A percentile compares a stretch with the other conserved stretches of the same genome.
These are phyloP conservation scores for Rhamnella rubrinervis DNA, from an alignment of 331 rosid genomes.

Conservation along the genomic window DNA sequence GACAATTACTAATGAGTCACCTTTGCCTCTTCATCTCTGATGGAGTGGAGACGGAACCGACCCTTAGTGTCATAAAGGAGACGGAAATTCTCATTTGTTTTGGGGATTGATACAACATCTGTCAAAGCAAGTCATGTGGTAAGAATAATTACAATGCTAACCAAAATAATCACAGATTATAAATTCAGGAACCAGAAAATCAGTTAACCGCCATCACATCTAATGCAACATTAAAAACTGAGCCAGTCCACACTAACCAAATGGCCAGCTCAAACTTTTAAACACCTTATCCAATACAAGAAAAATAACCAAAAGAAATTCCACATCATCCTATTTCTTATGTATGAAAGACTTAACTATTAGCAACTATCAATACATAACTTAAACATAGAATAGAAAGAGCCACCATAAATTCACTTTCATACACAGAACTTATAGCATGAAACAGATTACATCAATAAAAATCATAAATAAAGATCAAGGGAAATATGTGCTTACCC, in stretches of 20 bases:
- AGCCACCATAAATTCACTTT: no score
- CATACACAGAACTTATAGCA: neutral
- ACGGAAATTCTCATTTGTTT: constrained; percentile 48
- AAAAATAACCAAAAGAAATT: no score
- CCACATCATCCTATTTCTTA: no score
- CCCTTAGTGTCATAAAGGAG: constrained; percentile 52
- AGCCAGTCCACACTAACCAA: neutral
- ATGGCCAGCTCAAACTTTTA: neutral
- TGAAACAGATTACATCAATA: neutral
- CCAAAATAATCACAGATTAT: neutral
- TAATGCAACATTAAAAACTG: neutral
- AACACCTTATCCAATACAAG: no score
- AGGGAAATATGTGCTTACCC: constrained; percentile 29
- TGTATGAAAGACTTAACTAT: no score
- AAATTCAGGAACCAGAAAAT: neutral
- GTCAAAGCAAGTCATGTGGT: neutral
- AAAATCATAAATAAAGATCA: neutral
- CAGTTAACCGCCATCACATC: neutral
- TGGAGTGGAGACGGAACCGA: constrained; percentile 44
- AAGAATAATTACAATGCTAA: neutral
- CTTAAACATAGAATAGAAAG: no score
- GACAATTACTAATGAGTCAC: constrained; percentile 4
- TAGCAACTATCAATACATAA: no score
- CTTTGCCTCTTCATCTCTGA: constrained; percentile 50
- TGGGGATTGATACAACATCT: constrained; percentile 54